Percentiles rank a stretch among this genome's conserved stretches.
phyloP scores from a whole-genome alignment of 2,329 filamentous ascomycete genomes.

The Thielaviopsis musarum region DNA sequence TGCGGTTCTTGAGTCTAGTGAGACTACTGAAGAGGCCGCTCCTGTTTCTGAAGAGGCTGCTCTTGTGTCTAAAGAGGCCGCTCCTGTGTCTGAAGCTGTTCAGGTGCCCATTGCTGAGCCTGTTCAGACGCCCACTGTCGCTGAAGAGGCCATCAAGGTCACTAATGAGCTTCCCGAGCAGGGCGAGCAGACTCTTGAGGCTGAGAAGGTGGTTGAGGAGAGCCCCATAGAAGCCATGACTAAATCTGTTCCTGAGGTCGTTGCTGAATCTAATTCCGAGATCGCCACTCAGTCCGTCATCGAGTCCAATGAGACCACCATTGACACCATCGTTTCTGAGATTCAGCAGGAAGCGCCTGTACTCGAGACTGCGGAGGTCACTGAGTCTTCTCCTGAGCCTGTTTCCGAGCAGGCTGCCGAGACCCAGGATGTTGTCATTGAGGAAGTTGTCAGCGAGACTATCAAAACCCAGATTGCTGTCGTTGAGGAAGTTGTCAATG shows the following conservation, averaged over 20 bases:
- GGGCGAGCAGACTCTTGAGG: background rate
- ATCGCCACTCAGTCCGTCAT: too few species aligned
- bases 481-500: background rate
- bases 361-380: background rate
- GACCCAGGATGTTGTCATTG: background rate
- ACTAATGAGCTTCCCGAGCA: background rate
- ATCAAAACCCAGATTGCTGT: background rate
- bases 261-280: background rate
- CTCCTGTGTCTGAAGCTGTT: background rate
- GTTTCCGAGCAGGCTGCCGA: background rate
- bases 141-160: background rate
- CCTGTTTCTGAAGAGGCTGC: background rate
- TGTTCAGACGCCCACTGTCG: background rate
- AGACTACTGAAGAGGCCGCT: background rate
- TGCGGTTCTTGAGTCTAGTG: background rate
- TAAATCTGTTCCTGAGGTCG: constrained; percentile 1
- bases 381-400: background rate
- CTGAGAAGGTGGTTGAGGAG: constrained; percentile 1
- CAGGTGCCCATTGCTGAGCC: background rate
- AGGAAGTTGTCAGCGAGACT: background rate
- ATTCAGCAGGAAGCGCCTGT: too few species aligned
- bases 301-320: too few species aligned
- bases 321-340: too few species aligned
- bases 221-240: background rate
- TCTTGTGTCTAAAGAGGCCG: background rate